Conservation (phyloP, 495 filamentous ascomycete genomes). For the Trichoderma asperelloides region DNA sequence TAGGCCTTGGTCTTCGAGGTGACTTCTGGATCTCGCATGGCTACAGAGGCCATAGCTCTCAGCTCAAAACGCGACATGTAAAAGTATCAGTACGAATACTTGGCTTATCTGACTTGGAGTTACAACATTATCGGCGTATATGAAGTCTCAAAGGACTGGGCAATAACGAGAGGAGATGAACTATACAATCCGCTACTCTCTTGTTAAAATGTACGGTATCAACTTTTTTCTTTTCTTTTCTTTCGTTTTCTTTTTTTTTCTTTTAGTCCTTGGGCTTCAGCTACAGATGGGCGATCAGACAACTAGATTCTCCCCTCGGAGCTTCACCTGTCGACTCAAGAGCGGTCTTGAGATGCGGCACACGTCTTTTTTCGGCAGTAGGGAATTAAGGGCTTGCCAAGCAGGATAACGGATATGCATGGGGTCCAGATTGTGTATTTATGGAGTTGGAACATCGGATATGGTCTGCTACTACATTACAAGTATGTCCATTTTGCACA, state of each 20-base stretch:
- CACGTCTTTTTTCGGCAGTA: constrained; percentile 19
- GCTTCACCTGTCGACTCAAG: constrained; percentile 18
- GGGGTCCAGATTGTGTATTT: constrained; percentile 3
- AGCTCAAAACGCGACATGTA: constrained; percentile 10
- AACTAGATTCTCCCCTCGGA: constrained; percentile 29
- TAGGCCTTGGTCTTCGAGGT: too few relatives aligned
- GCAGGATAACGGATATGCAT: constrained; percentile 8
- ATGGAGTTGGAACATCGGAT: background rate
- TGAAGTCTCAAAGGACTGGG: constrained; percentile 18
- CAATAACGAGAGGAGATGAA: constrained; percentile 16
- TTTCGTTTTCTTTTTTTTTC: background rate
- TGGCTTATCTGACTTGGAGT: constrained; percentile 7
- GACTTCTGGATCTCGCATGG: background rate
- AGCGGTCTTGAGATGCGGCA: constrained; percentile 22
- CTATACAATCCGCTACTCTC: background rate
- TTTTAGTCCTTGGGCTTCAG: constrained; percentile 15
- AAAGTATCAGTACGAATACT: background rate
- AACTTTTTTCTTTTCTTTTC: background rate
- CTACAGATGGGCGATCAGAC: constrained; percentile 5
- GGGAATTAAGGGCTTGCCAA: background rate
- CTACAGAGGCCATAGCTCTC: background rate
- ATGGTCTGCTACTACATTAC: background rate
- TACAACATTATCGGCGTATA: constrained; percentile 22
- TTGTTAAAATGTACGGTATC: background rate
- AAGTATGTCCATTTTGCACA: background rate